These are phyloP conservation scores for Pyrenochaeta sp. DNA, from an alignment of 2,329 filamentous ascomycete genomes.

Conservation along the genomic window DNA sequence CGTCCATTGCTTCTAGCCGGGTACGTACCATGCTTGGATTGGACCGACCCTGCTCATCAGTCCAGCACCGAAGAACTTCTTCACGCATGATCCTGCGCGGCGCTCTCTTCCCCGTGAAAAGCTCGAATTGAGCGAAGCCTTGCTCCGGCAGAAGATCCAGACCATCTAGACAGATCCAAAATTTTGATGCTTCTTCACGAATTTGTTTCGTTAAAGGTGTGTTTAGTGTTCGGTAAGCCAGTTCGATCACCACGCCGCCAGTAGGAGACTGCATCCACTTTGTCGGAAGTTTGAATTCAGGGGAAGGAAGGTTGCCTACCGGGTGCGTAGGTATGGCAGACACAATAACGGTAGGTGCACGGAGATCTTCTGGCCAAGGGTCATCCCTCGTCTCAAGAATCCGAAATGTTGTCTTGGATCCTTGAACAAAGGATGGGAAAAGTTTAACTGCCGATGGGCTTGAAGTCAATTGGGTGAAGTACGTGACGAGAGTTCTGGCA, in stretches of 20 bases:
- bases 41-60: constrained; percentile 33
- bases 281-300: constrained; percentile 73
- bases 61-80: constrained; percentile 59
- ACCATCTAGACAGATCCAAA: constrained; percentile 80
- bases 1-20: constrained; percentile 40
- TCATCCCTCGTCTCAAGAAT: constrained; percentile 67
- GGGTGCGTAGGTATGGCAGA: constrained; percentile 78
- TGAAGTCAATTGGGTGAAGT: constrained; percentile 67
- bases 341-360: constrained; percentile 74
- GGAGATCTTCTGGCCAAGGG: constrained; percentile 70
- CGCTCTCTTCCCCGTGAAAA: constrained; percentile 78
- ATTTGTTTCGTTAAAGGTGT: constrained; percentile 76
- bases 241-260: constrained; percentile 79
- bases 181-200: constrained; percentile 64
- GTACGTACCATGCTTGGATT: constrained; percentile 38
- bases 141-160: constrained; percentile 79
- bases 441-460: constrained; percentile 26
- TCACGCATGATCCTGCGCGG: constrained; percentile 75
- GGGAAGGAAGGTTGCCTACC: constrained; percentile 68
- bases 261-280: constrained; percentile 76
- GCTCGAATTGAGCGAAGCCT: constrained; percentile 80
- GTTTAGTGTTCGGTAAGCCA: constrained; percentile 74
- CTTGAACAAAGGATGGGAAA: constrained; percentile 30
- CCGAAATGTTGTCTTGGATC: constrained; percentile 57
- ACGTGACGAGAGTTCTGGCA: constrained; percentile 70